A percentile compares a stretch with the other conserved stretches of the same genome.
These are phyloP conservation scores for Friedmanniomyces simplex DNA, from an alignment of 495 filamentous ascomycete species.

Conservation along the genomic window DNA sequence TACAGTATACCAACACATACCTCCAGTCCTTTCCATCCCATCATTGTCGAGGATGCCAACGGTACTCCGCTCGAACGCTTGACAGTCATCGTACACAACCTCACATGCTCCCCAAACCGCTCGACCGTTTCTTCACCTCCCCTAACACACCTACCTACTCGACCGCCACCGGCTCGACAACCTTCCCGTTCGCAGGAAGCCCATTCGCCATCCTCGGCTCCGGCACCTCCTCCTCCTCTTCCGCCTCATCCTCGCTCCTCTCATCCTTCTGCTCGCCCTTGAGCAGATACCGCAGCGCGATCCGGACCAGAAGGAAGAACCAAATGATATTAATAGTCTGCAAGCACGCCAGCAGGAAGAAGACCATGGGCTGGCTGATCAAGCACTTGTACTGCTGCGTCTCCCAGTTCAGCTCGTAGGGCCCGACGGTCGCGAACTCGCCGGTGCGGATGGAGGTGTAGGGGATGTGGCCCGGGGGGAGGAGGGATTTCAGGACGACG, in stretches of 20 bases:
- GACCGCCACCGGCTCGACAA: neutral
- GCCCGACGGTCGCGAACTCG: too few relatives aligned
- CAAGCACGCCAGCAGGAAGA: constrained; percentile 27
- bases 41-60: too few relatives aligned
- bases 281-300: constrained; percentile 25
- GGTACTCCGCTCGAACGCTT: too few relatives aligned
- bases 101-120: too few relatives aligned
- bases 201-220: constrained; percentile 5
- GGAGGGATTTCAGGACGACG: constrained; percentile 69
- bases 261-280: constrained; percentile 26
- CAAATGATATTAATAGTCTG: constrained; percentile 35
- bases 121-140: too few relatives aligned
- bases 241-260: constrained; percentile 31
- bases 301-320: constrained; percentile 29
- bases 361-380: constrained; percentile 32
- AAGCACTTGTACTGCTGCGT: constrained; percentile 37
- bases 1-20: too few relatives aligned
- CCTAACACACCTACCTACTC: too few relatives aligned
- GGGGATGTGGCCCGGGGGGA: constrained; percentile 29
- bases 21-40: too few relatives aligned
- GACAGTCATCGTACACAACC: too few relatives aligned
- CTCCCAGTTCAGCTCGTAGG: constrained; percentile 42
- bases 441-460: constrained; percentile 33
- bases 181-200: neutral
- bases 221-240: constrained; percentile 23